A percentile compares a stretch with the other conserved stretches of the same genome.
phyloP scores from a whole-genome alignment of 148 eudicot genomes.

The Heliosperma pusillum region DNA sequence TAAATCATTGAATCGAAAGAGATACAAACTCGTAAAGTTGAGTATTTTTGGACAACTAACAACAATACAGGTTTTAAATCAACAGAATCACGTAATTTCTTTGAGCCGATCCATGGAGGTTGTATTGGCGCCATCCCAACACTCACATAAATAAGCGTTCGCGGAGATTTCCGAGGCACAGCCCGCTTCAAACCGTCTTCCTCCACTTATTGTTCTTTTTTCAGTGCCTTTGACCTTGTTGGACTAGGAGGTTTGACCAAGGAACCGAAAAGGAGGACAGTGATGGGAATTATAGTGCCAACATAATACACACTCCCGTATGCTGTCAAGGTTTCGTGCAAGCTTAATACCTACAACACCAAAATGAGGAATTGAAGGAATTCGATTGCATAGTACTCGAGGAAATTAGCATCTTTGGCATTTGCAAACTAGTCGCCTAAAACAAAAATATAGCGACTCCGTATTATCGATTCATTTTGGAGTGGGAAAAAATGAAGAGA shows the following conservation, averaged over 20 bases:
- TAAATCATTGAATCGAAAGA: slow-evolving; percentile 5
- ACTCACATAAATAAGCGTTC: background rate
- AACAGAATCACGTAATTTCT: background rate
- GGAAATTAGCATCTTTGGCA: background rate
- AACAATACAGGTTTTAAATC: slow-evolving; percentile 1
- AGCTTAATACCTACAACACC: slow-evolving; percentile 70
- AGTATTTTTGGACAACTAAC: too few relatives aligned
- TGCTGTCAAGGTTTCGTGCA: slow-evolving; percentile 74
- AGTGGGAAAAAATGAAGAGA: slow-evolving; percentile 7
- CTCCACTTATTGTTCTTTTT: slow-evolving; percentile 53
- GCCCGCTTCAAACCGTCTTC: background rate
- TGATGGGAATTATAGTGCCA: slow-evolving; percentile 77
- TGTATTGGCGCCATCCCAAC: background rate
- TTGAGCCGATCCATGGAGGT: slow-evolving; percentile 2
- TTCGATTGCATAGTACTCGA: background rate
- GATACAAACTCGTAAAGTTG: too few relatives aligned
- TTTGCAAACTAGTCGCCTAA: background rate
- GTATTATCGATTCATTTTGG: background rate
- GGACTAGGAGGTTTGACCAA: slow-evolving; percentile 70
- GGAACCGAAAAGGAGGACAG: slow-evolving; percentile 51
- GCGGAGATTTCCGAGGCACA: background rate
- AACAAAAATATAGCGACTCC: background rate
- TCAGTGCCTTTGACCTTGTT: slow-evolving; percentile 61
- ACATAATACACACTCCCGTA: slow-evolving; percentile 78
- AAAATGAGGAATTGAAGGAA: background rate